Evolutionary conservation across 306 rosid genomes (phyloP).

Genomic region (Ammopiptanthus mongolicus): DNA sequence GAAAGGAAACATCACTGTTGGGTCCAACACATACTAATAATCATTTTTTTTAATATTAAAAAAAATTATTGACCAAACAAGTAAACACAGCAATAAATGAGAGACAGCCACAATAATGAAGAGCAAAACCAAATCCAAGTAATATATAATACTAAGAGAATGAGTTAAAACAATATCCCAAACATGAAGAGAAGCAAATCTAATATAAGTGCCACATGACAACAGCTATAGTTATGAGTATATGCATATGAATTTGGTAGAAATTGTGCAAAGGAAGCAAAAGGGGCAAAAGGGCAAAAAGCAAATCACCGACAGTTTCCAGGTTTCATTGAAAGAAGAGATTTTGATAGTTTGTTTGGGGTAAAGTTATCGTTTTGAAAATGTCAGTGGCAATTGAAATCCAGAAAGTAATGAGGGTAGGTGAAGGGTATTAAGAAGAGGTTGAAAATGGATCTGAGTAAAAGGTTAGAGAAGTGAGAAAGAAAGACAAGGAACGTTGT

Average conservation of each 20-base stretch:
- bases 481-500: background rate
- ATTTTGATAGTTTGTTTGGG: background rate
- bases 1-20: conserved; percentile 7
- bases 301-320: conserved; percentile 23
- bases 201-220: background rate
- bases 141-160: background rate
- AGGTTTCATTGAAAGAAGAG: background rate
- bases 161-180: background rate
- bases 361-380: conserved; percentile 7
- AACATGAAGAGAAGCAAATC: background rate
- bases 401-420: background rate
- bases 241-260: background rate
- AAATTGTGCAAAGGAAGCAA: background rate
- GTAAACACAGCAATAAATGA: background rate
- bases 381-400: conserved; percentile 6
- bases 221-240: background rate
- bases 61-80: background rate
- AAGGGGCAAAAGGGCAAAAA: background rate
- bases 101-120: background rate
- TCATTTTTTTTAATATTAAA: background rate
- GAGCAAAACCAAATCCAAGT: background rate
- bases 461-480: background rate
- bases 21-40: conserved; percentile 6
- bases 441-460: conserved; percentile 26
- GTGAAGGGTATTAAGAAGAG: background rate